Evolutionary conservation across 495 filamentous ascomycete species (phyloP), one percentile per base, ranked within the genome.

Genomic region (Hypoxylon trugodes): DNA sequence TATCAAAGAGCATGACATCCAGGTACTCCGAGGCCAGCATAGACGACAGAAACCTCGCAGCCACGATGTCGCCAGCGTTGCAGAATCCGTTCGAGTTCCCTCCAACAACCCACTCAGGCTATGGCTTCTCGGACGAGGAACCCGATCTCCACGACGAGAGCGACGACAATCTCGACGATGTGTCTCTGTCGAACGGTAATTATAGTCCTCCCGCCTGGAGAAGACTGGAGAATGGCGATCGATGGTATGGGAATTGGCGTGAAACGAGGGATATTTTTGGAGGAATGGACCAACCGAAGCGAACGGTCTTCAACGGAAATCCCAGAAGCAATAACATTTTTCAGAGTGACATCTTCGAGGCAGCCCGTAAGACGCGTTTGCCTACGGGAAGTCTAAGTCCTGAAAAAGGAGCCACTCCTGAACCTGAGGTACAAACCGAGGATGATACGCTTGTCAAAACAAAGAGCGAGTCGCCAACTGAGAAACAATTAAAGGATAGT

Each of bases 71-170:
- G 57, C 68, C 71, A 46, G 61, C 54, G 33, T 59, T 16, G 40
- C 62, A 65, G 65, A 68, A 46, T 82, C 83, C 82, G 67, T 85
- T 87, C 67, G 80, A 79, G 35, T 77, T 90, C 51, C 91, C n/a
- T n/a, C n/a, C 88, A 12, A 88, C 87, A 21, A 84, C 89, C 71
- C 89, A 90, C 77, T 92, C 89, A 41, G 90, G 88, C 37, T 92
- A 91, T 78, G 84, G 86, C 66, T 89, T 84, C 5, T 74, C 71
- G 63, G 73, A 66, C 49, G 65, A 56, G 68, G 85, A 86, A 46
- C 71, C 70, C 65, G 76, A 79, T 54, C 57, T 66, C 46, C 81
- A 85, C 37, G 86, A 84, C 25, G 83, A 85, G 59, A 77, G 72
- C 72, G 79, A 76, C 66, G 74, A 70, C 46, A 77, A 78, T 47